These are phyloP conservation scores for maize (Zea mays) DNA, from an alignment of 176 grass and related monocot species.

Conservation along the genomic window DNA sequence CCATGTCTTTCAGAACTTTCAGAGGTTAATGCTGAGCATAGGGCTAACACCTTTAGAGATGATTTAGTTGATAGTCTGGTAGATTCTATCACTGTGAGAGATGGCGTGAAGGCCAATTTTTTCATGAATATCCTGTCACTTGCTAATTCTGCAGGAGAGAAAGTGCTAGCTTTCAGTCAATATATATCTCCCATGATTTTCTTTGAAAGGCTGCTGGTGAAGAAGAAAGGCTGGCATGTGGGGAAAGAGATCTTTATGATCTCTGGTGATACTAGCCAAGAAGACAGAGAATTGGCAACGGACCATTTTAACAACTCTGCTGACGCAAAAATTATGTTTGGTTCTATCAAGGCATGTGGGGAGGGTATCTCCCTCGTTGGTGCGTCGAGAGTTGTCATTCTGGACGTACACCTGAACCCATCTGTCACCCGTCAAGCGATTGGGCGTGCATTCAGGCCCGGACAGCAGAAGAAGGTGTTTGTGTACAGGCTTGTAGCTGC, in stretches of 20 bases:
- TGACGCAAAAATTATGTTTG: conserved; percentile 87
- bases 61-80: conserved; percentile 59
- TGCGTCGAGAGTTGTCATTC: conserved; percentile 76
- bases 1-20: conserved; percentile 70
- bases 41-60: conserved; percentile 44
- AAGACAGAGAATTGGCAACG: conserved; percentile 70
- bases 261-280: conserved; percentile 62
- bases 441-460: conserved; percentile 82
- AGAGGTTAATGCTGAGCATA: conserved; percentile 65
- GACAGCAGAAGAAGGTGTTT: conserved; percentile 81
- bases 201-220: conserved; percentile 81
- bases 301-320: conserved; percentile 76
- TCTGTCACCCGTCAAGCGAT: conserved; percentile 97
- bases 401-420: conserved; percentile 94
- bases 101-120: conserved; percentile 91
- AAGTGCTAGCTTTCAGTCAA: conserved; percentile 83
- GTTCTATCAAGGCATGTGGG: conserved; percentile 94
- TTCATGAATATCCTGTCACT: conserved; percentile 81
- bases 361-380: conserved; percentile 94
- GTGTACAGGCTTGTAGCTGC: conserved; percentile 84
- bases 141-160: conserved; percentile 70
- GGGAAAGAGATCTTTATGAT: conserved; percentile 94
- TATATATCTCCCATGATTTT: conserved; percentile 88
- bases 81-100: conserved; percentile 49
- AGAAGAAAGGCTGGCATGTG: conserved; percentile 68